phyloP scores from a whole-genome alignment of 345 rosid species.

The Populus tremula region DNA sequence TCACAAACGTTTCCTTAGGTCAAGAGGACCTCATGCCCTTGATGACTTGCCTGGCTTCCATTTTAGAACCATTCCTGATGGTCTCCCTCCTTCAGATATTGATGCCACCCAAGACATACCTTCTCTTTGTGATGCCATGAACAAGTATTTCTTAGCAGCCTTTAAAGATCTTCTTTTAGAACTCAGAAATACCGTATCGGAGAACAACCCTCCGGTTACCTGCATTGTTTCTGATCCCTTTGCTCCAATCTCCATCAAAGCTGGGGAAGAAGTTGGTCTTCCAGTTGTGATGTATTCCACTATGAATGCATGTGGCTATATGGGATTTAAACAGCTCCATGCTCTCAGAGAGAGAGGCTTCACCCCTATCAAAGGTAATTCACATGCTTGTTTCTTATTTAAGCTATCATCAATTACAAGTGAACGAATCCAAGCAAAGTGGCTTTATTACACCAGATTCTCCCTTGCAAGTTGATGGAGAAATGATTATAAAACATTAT shows the following conservation, averaged over 20 bases:
- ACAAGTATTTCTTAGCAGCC: slow-evolving; percentile 19
- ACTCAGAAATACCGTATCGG: slow-evolving; percentile 18
- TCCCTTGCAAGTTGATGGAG: too few species aligned
- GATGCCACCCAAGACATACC: slow-evolving; percentile 42
- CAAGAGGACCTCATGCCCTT: too few species aligned
- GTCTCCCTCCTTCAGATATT: too few species aligned
- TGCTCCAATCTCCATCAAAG: slow-evolving; percentile 38
- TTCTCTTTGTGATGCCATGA: slow-evolving; percentile 34
- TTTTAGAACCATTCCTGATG: too few species aligned
- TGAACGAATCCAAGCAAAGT: too few species aligned
- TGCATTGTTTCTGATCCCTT: slow-evolving; percentile 41
- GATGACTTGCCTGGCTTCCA: too few species aligned
- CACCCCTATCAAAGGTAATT: not conserved
- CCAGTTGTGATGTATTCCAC: slow-evolving; percentile 29
- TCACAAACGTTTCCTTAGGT: too few species aligned
- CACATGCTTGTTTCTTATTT: too few species aligned
- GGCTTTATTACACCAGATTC: too few species aligned
- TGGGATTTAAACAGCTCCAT: not conserved
- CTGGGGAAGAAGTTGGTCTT: slow-evolving; percentile 34
- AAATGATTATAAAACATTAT: too few species aligned
- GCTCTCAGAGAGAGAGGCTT: not conserved
- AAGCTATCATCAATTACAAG: too few species aligned
- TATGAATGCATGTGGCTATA: not conserved
- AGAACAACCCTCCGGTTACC: slow-evolving; percentile 21
- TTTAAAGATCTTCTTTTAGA: slow-evolving; percentile 28